Base-by-base conservation (phyloP, 2,329 filamentous ascomycete genomes). In the Xylaria sp. region DNA sequence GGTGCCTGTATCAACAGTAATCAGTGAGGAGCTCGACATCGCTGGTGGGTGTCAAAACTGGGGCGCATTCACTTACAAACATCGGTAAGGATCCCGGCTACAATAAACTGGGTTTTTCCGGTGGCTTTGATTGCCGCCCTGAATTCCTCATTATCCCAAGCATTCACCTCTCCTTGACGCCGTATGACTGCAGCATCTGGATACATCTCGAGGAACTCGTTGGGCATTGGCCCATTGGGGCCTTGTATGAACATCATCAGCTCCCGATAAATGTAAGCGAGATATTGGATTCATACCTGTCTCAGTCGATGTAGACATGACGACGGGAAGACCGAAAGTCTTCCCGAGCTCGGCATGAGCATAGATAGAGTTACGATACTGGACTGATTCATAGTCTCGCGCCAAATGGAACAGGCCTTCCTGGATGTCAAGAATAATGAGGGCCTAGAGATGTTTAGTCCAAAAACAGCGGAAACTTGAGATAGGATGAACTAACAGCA, bases 61-160 rank as follows among this genome's bases (percentile, higher is more conserved):
- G 10, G 10, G 23, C 7, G n/a, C 11, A 4, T 11, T 17, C 63
- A 74, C 69, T 68, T 60, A 82, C 88, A 92, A 60, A 92, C 89
- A 73, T 93, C 90, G 0, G 90, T 92, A 2, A 85, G 83, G 69
- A 92, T 91, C 7, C 90, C 89, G 2, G 81, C 89, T 15, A 93
- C 75, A 70, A 93, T 90, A 68, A 93, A 79, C 73, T 93, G 90
- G 29, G 81, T 86, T 73, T 86, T 87, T 60, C 84, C 84, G 3
- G 88, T 84, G 1, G 87, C 88, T 65, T 81, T 77, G 63, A 93
- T 81, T 1, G 90, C 89, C 1, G 79, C 79, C 35, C 83, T 83
- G 78, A 93, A 92, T 0, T 90, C 84, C 2, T 81, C 67, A 68
- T 91, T 92, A 72, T 93, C 90, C 90, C 89, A 92, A 2, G 90